A percentile compares a stretch with the other conserved stretches of the same genome.
These are phyloP conservation scores for Cenchrus fungigraminus DNA, from an alignment of 176 grass and related monocot species.

Conservation along the genomic window DNA sequence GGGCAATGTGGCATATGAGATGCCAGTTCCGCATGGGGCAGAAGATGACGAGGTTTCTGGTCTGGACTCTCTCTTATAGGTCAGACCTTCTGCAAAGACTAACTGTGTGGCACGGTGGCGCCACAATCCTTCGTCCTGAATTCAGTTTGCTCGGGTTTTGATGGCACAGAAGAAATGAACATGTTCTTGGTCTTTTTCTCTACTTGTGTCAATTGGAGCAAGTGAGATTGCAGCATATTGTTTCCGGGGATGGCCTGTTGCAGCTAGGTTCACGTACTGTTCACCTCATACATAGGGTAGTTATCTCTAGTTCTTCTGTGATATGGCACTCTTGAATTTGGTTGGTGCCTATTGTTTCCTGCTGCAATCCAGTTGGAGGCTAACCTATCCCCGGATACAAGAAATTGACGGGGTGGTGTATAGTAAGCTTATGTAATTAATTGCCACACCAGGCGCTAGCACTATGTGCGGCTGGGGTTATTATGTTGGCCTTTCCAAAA, in stretches of 20 bases:
- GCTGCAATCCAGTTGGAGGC: background rate
- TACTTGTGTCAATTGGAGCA: background rate
- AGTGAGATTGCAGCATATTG: background rate
- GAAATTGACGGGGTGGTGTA: conserved; percentile 34
- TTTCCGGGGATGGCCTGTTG: conserved; percentile 21
- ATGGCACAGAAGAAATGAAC: background rate
- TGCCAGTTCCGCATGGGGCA: background rate
- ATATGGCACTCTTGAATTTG: background rate
- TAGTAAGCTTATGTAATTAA: conserved; percentile 40
- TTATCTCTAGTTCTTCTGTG: background rate
- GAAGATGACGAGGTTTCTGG: background rate
- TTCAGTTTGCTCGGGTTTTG: background rate
- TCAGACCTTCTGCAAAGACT: background rate
- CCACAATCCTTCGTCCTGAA: background rate
- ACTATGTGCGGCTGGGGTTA: background rate
- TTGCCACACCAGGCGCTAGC: conserved; percentile 12
- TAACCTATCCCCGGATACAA: conserved; percentile 24
- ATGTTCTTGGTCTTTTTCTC: conserved; percentile 25
- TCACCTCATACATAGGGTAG: background rate
- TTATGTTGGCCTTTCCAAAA: conserved; percentile 17
- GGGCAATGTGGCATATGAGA: background rate
- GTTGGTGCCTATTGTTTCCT: background rate
- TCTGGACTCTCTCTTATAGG: background rate
- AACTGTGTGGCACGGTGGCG: background rate
- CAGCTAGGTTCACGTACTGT: background rate